Evolutionary conservation across 2,329 filamentous ascomycete species (phyloP), one percentile per base, ranked within the genome.

Genomic region (Curvularia spicifera): DNA sequence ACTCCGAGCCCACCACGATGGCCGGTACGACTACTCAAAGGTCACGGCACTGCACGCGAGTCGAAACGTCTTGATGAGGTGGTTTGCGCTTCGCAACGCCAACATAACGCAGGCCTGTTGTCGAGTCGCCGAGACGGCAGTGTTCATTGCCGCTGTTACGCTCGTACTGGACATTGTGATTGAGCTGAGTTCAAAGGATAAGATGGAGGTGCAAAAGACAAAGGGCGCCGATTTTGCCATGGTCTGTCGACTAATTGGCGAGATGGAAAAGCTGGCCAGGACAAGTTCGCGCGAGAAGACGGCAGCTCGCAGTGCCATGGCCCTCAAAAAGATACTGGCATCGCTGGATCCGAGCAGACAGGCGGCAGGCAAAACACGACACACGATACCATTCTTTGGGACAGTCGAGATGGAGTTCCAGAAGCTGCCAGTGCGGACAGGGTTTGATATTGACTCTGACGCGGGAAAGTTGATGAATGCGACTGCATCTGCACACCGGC

Each of bases 171-270:
- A 76, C 54, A 75, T 76, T 44, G 67, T 75, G 20, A 74, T 73
- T 39, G 74, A 76, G 45, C 71, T 75, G 55, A 69, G 64, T 0
- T 71, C 66, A 18, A 75, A 73, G 37, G 71, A 73, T 20, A 74
- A 71, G 58, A 56, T 53, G 26, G 72, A 74, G 43, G 74, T 76
- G 13, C 67, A 75, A 46, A 73, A 70, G 49, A 67, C 60, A 22
- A 73, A 73, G 49, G 71, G 71, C 18, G 72, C 68, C 22, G 74
- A 76, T 61, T 76, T 76, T 50, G 71, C 69, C 18, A 76, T 76
- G 70, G 57, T 76, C 2, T 76, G 73, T 44, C 69, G 73, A 0
- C 64, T 76, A 15, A 72, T 76, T 24, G 62, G 63, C 26, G 74
- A 76, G 47, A 70, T 76, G 72, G 74, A 76, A 44, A 75, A 75